Base-by-base conservation (phyloP, 129 eudicot species). In the Logfia minima region DNA sequence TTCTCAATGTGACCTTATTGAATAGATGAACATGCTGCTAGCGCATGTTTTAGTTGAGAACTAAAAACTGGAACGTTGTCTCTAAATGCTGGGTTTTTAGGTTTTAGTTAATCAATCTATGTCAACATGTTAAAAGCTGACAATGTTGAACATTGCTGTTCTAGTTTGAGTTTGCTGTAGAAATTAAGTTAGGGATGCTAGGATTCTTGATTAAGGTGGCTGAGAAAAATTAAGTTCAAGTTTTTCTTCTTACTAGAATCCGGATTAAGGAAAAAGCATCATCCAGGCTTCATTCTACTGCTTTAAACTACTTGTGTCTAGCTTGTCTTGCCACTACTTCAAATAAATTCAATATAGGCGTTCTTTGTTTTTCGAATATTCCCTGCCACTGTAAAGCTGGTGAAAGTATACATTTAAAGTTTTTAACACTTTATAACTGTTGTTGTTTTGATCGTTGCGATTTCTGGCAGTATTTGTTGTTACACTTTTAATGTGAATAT, bases 1-100 rank as follows among this genome's bases (percentile, higher is more conserved):
- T 71, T 13, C 22, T 66, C 43, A 39, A 35, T 0, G 45, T 68
- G 62, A 71, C 66, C 60, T 29, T 39, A 60, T 66, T 26, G 53
- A 73, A 21, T 13, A 52, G 74, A 48, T 10, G 34, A 66, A 19
- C 73, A 26, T 79, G 71, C 61, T 35, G 64, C 22, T 52, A 35
- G 79, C 58, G 14, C 13, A 78, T 79, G 22, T 79, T 52, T 66
- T 52, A 55, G 63, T 56, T 39, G 34, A 48, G 17, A 48, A 48
- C 52, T 21, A 23, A 72, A 23, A 63, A 17, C 52, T 23, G 34
- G 3, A 29, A 21, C n/a, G 55, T 65, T 8, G 11, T 17, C 26
- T 43, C 43, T 21, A 61, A 21, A 19, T 24, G 51, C 28, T 41
- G 24, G 52, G 1, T 34, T 66, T 37, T 31, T 58, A 48, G 32